Percentiles rank a stretch among this genome's conserved stretches.
phyloP scores from a whole-genome alignment of 805 yeast species.

The Maudiozyma bulderi region DNA sequence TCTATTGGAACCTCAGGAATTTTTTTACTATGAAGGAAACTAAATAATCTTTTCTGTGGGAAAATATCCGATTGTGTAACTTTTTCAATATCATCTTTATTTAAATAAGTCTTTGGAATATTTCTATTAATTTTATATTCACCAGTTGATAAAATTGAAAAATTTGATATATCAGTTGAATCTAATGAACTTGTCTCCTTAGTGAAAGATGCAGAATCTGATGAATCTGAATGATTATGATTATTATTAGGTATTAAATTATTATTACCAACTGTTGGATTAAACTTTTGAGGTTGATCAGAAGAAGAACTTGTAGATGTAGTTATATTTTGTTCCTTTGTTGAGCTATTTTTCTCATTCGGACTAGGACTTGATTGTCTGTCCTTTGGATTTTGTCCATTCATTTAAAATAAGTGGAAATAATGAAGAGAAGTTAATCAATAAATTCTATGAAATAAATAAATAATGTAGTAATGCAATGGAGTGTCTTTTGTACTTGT shows the following conservation, averaged over 20 bases:
- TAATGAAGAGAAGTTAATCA: too few relatives aligned
- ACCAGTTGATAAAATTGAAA: slow-evolving; percentile 11
- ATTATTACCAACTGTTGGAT: too few relatives aligned
- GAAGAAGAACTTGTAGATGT: not conserved
- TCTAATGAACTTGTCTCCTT: not conserved
- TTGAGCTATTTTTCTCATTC: not conserved
- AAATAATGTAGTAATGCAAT: too few relatives aligned
- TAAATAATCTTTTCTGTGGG: slow-evolving; percentile 41
- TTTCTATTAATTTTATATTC: slow-evolving; percentile 21
- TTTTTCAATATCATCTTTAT: slow-evolving; percentile 27
- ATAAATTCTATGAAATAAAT: too few relatives aligned
- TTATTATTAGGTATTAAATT: not conserved
- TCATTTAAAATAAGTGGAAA: too few relatives aligned
- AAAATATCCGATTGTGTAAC: slow-evolving; percentile 27
- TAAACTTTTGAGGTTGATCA: not conserved
- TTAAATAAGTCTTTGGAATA: slow-evolving; percentile 25
- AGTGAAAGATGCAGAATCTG: not conserved
- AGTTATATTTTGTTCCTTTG: not conserved
- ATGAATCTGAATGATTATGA: not conserved
- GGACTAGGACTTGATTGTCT: not conserved
- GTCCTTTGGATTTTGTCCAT: not conserved
- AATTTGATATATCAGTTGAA: not conserved
- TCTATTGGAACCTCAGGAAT: slow-evolving; percentile 41
- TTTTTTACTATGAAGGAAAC: slow-evolving; percentile 39
- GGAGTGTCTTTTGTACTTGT: too few relatives aligned